Evolutionary conservation across 1,284 basidiomycete species (phyloP), one percentile per base, ranked within the genome.

Genomic region (Austroboletus novae-zelandiae): DNA sequence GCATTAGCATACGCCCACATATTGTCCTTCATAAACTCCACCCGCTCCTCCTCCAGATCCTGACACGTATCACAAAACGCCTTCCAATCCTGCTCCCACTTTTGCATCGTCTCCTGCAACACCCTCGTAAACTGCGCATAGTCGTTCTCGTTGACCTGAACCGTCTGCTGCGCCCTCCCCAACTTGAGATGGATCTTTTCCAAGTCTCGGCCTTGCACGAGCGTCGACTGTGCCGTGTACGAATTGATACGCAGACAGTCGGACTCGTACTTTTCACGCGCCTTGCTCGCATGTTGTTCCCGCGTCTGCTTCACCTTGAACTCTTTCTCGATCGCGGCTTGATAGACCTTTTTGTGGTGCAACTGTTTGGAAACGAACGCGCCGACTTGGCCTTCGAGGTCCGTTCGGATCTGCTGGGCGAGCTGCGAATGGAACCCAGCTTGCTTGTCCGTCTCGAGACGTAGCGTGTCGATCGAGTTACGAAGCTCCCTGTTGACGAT

Each of bases 1-100:
- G 89, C 87, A 69, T 99, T 99, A 2, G 96, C 94, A 67, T 93
- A 98, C 30, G 86, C 84, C 96, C 96, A 99, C 67, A 97, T 79
- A 59, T 93, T 92, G 67, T 95, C 91, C 73, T 97, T 98, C 73
- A 91, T 86, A 64, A 97, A 92, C 56, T 94, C 92, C 65, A 97
- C 74, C 14, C 97, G 81, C 55, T 96, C 89, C 63, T 98, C 95
- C 67, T 99, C 96, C 42, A 97, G 69, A 71, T 99, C 96, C 72
- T 99, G 97, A 58, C 91, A 94, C 50, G 83, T 84, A 74, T 98
- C 94, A 65, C 92, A 94, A 70, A 94, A 97, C 7, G 73, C 73
- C 69, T 93, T 97, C 96, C 96, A 99, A 56, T 93, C 89, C 50
- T 81, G 77, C 66, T 98, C 94, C 96, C 96, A 99, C 65, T 90